A percentile compares a stretch with the other conserved stretches of the same genome.
These are phyloP conservation scores for Pyrus pyrifolia DNA, from an alignment of 306 rosid genomes.

Conservation along the genomic window DNA sequence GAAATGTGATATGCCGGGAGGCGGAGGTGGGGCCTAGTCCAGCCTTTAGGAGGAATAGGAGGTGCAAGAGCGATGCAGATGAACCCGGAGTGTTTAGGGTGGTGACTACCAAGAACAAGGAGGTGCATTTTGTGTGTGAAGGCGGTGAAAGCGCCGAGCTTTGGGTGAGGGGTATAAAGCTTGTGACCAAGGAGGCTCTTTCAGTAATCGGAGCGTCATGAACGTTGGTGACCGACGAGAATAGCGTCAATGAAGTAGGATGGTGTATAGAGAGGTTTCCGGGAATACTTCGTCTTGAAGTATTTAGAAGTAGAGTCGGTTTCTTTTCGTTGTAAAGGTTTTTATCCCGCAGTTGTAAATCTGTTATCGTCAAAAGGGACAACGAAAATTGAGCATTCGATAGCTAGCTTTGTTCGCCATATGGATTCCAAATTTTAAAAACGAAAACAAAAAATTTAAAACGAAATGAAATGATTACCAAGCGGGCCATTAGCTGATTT, in stretches of 20 bases:
- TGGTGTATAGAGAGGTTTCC: constrained; percentile 34
- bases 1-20: constrained; percentile 65
- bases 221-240: constrained; percentile 3
- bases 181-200: constrained; percentile 53
- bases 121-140: constrained; percentile 73
- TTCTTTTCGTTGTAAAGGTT: constrained; percentile 30
- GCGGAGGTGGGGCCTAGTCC: constrained; percentile 62
- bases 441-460: no score
- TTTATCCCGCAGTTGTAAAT: constrained; percentile 32
- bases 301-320: constrained; percentile 17
- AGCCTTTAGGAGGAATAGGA: constrained; percentile 46
- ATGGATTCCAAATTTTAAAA: neutral
- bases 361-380: neutral
- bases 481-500: neutral
- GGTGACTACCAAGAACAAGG: constrained; percentile 58
- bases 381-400: neutral
- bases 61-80: constrained; percentile 45
- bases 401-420: neutral
- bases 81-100: constrained; percentile 78
- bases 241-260: constrained; percentile 14
- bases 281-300: constrained; percentile 68
- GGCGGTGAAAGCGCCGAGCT: constrained; percentile 81
- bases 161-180: constrained; percentile 87
- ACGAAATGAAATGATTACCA: no score
- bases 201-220: constrained; percentile 17